Base-by-base conservation (phyloP, 148 eudicot species). In the Pouteria glomerata region DNA sequence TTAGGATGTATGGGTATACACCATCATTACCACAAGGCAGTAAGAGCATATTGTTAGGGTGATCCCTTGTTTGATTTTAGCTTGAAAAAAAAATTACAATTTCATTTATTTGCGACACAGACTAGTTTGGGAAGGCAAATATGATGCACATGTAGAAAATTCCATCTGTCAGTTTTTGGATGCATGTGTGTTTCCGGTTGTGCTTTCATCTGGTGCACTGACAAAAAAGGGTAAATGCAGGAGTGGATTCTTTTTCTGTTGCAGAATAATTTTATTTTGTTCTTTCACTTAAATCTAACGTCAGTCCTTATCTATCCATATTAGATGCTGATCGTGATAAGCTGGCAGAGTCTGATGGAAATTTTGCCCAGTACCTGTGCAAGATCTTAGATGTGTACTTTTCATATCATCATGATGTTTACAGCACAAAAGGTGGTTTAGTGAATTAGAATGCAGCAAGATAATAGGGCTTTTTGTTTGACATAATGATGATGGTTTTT, bases 331-430 rank as follows among this genome's bases (percentile, higher is more conserved):
- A 95, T 73, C 82, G 97, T 73, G 89, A 85, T 60, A 88, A 71
- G 78, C 79, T 95, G 78, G 87, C 84, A 24, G 76, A 79, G 64
- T 80, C 91, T 16, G 72, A 58, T 45, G 96, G 94, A 59, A 86
- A 80, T 77, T 85, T 82, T 76, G 83, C 96, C 57, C 79, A 90
- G 75, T 92, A 95, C 77, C 71, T 95, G 50, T 80, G 88, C 96
- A 92, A 92, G 82, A 90, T 95, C 74, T 82, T 95, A 60, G 94
- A 81, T 24, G 81, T 86, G 69, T 95, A 95, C 77, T 92, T 82
- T 67, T 50, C 74, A 23, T 95, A 95, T 75, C 99, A 92, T 82
- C 79, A 66, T 34, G 96, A 95, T 11, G 89, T 94, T 50, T 95
- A 89, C 84, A 69, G 69, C 76, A 89, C 26, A 31, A 85, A 74